Conservation (phyloP, 2,329 filamentous ascomycete species). For the Arthrocladium fulminans region DNA sequence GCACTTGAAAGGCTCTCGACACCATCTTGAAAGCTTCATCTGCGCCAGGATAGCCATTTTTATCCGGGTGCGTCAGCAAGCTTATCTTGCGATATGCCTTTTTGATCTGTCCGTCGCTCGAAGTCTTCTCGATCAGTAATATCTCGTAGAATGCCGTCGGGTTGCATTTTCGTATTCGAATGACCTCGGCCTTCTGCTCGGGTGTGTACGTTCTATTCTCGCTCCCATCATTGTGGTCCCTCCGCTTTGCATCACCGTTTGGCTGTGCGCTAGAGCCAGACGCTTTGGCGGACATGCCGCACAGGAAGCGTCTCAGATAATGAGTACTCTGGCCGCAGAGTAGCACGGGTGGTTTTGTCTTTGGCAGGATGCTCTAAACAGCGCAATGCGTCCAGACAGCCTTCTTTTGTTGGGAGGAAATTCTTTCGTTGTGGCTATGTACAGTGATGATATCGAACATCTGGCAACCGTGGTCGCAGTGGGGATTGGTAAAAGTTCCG, state of each 20-base stretch:
- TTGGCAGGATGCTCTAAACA: background rate
- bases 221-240: slow-evolving; percentile 43
- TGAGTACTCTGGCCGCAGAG: background rate
- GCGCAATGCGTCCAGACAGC: background rate
- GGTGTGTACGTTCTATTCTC: slow-evolving; percentile 60
- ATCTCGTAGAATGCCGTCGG: slow-evolving; percentile 95
- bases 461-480: slow-evolving; percentile 6
- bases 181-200: slow-evolving; percentile 84
- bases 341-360: background rate
- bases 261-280: slow-evolving; percentile 36
- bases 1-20: slow-evolving; percentile 79
- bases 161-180: slow-evolving; percentile 75
- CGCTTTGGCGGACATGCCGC: slow-evolving; percentile 33
- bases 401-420: background rate
- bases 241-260: slow-evolving; percentile 35
- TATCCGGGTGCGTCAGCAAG: slow-evolving; percentile 92
- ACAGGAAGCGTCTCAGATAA: background rate
- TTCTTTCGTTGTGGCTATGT: background rate
- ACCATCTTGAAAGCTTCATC: slow-evolving; percentile 99
- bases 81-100: slow-evolving; percentile 95
- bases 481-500: background rate
- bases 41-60: slow-evolving; percentile 90
- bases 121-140: slow-evolving; percentile 60
- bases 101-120: slow-evolving; percentile 78
- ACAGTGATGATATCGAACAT: background rate